Evolutionary conservation across 441 rosid genomes (phyloP), one percentile per base, ranked within the genome.

Genomic region (Raphanus hybrid): DNA sequence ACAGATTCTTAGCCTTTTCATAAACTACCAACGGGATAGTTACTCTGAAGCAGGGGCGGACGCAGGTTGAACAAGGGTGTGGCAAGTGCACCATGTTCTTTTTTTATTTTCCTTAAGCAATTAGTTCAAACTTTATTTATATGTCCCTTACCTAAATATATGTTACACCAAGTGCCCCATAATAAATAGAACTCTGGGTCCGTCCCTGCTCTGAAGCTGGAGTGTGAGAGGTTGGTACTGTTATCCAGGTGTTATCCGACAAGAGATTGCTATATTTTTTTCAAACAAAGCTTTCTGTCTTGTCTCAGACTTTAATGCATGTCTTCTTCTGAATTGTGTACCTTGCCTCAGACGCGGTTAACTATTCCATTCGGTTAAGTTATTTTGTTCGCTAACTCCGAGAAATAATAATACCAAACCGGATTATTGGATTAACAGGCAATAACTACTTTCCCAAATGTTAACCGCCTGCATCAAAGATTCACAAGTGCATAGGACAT

Each of bases 191-290:
- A n/a, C n/a, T n/a, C n/a, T n/a, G n/a, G n/a, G n/a, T n/a, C n/a
- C n/a, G n/a, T n/a, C n/a, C n/a, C n/a, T n/a, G n/a, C 87, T 60
- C 94, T 88, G 83, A 90, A 80, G 77, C 85, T 93, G 59, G 96
- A 92, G 75, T 89, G 84, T 74, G 93, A 85, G 78, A 89, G 97
- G 98, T 92, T 15, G 57, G 86, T 64, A 43, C 32, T 48, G 63
- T 77, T 58, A n/a, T n/a, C n/a, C n/a, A n/a, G n/a, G n/a, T n/a
- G n/a, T n/a, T n/a, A 71, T 66, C 20, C 26, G 12, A 45, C 64
- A 62, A 41, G 32, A 74, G 8, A 58, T 4, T 54, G 34, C 6
- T 35, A 8, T 41, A 15, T 69, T 70, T 50, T 50, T 14, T 52
- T 52, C 0, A 8, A 60, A 26, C n/a, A 15, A 63, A 69, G 70